Conservation (phyloP, 2,329 filamentous ascomycete genomes). For the Tolypocladium inflatum region DNA sequence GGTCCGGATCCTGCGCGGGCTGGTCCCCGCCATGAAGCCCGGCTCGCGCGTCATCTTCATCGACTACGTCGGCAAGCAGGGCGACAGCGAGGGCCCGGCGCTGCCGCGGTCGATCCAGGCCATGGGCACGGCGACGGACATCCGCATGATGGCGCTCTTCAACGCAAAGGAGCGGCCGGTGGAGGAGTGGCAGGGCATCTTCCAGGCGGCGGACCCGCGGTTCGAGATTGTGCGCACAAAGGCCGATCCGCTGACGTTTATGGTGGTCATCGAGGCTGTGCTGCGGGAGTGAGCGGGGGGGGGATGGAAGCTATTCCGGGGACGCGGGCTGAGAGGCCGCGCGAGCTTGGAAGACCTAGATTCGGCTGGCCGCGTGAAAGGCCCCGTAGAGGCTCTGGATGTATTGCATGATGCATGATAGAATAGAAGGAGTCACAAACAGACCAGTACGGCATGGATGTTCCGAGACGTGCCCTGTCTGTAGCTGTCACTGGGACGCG, state of each 20-base stretch:
- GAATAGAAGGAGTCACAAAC: not conserved
- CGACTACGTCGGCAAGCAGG: conserved; percentile 27
- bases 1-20: conserved; percentile 27
- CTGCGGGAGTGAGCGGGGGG: conserved; percentile 16
- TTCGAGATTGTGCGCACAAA: conserved; percentile 29
- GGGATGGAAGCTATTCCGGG: not conserved
- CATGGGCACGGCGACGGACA: conserved; percentile 32
- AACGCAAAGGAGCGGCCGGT: conserved; percentile 37
- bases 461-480: not conserved
- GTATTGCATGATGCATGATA: not conserved
- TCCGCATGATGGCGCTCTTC: conserved; percentile 40
- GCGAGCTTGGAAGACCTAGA: not conserved
- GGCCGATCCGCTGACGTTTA: conserved; percentile 24
- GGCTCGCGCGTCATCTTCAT: conserved; percentile 29
- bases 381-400: not conserved
- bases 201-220: conserved; percentile 33
- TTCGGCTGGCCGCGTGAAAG: not conserved
- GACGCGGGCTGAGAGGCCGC: not conserved
- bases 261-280: conserved; percentile 26
- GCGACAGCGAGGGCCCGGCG: conserved; percentile 10
- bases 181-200: conserved; percentile 34
- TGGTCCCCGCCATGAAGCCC: conserved; percentile 34
- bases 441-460: not conserved
- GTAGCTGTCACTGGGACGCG: not conserved
- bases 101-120: conserved; percentile 26